Percentiles rank a stretch among this genome's conserved stretches.
Conservation (phyloP, 257 asterid genomes). For the Nicotiana knightiana region DNA sequence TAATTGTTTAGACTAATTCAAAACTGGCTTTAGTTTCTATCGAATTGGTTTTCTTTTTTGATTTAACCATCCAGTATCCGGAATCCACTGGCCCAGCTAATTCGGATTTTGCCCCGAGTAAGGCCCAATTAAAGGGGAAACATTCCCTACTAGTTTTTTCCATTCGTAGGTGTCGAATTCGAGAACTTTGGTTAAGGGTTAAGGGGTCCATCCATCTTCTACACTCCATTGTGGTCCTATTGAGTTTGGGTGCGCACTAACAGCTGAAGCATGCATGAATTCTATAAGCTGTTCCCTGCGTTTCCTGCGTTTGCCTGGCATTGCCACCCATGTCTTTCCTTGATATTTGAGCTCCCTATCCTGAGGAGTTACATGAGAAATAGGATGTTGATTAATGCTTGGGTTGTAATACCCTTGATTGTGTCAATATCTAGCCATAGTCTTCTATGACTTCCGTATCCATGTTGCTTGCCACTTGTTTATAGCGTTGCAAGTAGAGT, state of each 20-base stretch:
- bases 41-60: background rate
- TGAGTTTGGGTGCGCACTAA: background rate
- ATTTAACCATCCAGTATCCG: no score
- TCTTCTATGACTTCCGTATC: background rate
- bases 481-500: background rate
- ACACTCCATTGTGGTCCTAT: no score
- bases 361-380: background rate
- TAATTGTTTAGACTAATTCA: background rate
- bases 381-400: background rate
- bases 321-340: constrained; percentile 1
- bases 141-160: no score
- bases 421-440: background rate
- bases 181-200: no score
- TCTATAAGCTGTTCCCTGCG: background rate
- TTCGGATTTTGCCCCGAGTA: no score
- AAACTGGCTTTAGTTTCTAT: background rate
- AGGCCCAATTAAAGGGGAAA: no score
- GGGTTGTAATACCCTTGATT: background rate
- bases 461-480: background rate
- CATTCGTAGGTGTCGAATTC: no score
- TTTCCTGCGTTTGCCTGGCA: background rate
- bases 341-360: background rate
- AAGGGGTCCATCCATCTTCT: no score
- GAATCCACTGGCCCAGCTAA: no score
- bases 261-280: background rate